A percentile compares a stretch with the other conserved stretches of the same genome.
Evolutionary conservation across 345 rosid genomes (phyloP).

Genomic region (Citrus reticulata): DNA sequence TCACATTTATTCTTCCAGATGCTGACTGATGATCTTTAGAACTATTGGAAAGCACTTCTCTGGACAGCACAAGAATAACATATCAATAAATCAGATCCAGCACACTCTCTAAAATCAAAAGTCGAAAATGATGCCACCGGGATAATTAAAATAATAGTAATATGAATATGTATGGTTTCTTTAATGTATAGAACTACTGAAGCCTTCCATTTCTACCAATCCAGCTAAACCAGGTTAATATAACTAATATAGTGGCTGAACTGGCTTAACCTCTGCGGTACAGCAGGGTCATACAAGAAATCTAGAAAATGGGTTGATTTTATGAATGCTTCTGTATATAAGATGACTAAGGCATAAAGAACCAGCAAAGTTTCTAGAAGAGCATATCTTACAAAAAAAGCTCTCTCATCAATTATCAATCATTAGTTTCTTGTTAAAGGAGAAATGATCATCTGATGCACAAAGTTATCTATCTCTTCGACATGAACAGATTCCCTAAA

Average conservation of each 20-base stretch:
- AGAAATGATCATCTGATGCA: neutral
- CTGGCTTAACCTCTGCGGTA: neutral
- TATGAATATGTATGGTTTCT: neutral
- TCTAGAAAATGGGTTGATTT: neutral
- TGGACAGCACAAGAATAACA: neutral
- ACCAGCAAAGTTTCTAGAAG: neutral
- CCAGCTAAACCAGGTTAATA: neutral
- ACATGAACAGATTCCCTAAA: neutral
- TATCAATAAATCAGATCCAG: neutral
- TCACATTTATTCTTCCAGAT: neutral
- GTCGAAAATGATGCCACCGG: neutral
- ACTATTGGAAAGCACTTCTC: slow-evolving; percentile 10
- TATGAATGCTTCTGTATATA: neutral
- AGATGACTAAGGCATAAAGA: neutral
- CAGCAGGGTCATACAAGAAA: neutral
- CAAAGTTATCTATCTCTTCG: neutral
- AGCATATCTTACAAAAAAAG: neutral
- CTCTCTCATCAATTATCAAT: neutral
- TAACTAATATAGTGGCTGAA: neutral
- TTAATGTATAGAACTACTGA: neutral
- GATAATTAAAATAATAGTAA: neutral
- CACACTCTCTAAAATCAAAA: neutral
- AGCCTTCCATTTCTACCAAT: neutral
- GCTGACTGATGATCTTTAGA: slow-evolving; percentile 6
- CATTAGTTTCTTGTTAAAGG: neutral